A percentile compares a stretch with the other conserved stretches of the same genome.
These are phyloP conservation scores for Biscogniauxia sp. DNA, from an alignment of 2,329 filamentous ascomycete genomes.

Conservation along the genomic window DNA sequence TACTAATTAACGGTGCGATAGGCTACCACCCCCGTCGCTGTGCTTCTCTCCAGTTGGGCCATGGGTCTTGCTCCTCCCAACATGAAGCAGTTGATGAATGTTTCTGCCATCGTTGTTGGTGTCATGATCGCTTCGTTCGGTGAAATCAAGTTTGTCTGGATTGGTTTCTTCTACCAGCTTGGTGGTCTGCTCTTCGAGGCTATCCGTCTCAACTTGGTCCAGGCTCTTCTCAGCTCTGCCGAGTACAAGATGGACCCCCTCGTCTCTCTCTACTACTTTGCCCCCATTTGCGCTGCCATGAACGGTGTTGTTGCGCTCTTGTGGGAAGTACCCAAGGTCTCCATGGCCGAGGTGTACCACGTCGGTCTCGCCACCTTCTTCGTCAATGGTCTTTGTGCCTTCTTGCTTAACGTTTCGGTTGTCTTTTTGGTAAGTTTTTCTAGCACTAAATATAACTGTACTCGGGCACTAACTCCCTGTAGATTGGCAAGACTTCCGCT, in stretches of 20 bases:
- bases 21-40: slow-evolving; percentile 93
- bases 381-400: slow-evolving; percentile 74
- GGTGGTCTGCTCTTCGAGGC: slow-evolving; percentile 80
- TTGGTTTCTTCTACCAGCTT: slow-evolving; percentile 76
- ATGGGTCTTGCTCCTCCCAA: slow-evolving; percentile 83
- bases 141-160: slow-evolving; percentile 88
- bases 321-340: slow-evolving; percentile 69
- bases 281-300: slow-evolving; percentile 79
- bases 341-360: slow-evolving; percentile 67
- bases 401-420: slow-evolving; percentile 80
- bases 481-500: slow-evolving; percentile 87
- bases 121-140: slow-evolving; percentile 92
- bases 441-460: not conserved
- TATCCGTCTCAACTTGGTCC: slow-evolving; percentile 78
- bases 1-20: slow-evolving; percentile 34
- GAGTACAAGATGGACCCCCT: slow-evolving; percentile 93
- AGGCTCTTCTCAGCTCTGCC: slow-evolving; percentile 74
- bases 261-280: slow-evolving; percentile 88
- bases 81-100: slow-evolving; percentile 84
- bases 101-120: slow-evolving; percentile 91
- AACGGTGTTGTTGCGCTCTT: slow-evolving; percentile 72
- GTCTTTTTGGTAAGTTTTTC: slow-evolving; percentile 72
- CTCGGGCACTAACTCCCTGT: slow-evolving; percentile 27
- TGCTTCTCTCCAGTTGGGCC: slow-evolving; percentile 84
- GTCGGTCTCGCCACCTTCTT: slow-evolving; percentile 73